Conservation (phyloP, 768 basidiomycete species). For the Mycena filopes region DNA sequence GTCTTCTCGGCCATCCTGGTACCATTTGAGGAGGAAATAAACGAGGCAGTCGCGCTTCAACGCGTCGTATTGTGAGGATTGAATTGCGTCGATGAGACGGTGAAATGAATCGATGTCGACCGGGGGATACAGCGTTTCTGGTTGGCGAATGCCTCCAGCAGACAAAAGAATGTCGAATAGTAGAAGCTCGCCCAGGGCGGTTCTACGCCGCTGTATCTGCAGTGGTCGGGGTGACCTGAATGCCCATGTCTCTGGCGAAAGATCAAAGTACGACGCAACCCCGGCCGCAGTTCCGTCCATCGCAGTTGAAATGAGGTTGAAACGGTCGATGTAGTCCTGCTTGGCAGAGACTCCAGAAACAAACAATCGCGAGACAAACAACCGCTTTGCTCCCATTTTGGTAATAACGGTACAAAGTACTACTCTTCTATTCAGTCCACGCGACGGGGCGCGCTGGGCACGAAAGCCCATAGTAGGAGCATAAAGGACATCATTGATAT, state of each 20-base stretch:
- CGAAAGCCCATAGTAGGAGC: slow-evolving; percentile 25
- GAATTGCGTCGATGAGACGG: slow-evolving; percentile 69
- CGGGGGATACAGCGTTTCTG: slow-evolving; percentile 78
- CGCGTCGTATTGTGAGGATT: slow-evolving; percentile 70
- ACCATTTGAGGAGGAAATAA: slow-evolving; percentile 86
- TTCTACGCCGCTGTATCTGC: slow-evolving; percentile 72
- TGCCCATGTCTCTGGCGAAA: slow-evolving; percentile 62
- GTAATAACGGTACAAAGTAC: not conserved
- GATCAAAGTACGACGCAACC: slow-evolving; percentile 60
- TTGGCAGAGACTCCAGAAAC: not conserved
- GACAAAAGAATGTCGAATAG: slow-evolving; percentile 80
- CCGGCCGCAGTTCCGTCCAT: slow-evolving; percentile 5
- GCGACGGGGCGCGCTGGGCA: slow-evolving; percentile 12
- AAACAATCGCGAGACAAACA: slow-evolving; percentile 1
- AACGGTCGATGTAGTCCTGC: slow-evolving; percentile 1
- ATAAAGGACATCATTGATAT: slow-evolving; percentile 28
- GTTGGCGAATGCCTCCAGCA: slow-evolving; percentile 68
- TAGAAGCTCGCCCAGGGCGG: slow-evolving; percentile 67
- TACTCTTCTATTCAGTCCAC: slow-evolving; percentile 8
- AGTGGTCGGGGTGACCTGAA: slow-evolving; percentile 64
- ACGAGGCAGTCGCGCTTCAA: slow-evolving; percentile 85
- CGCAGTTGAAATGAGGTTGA: not conserved
- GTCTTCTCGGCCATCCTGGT: slow-evolving; percentile 69
- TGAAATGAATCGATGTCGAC: slow-evolving; percentile 62
- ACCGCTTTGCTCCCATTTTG: slow-evolving; percentile 20